Evolutionary conservation across 768 basidiomycete species (phyloP).

Genomic region (Amanita jacksonii): DNA sequence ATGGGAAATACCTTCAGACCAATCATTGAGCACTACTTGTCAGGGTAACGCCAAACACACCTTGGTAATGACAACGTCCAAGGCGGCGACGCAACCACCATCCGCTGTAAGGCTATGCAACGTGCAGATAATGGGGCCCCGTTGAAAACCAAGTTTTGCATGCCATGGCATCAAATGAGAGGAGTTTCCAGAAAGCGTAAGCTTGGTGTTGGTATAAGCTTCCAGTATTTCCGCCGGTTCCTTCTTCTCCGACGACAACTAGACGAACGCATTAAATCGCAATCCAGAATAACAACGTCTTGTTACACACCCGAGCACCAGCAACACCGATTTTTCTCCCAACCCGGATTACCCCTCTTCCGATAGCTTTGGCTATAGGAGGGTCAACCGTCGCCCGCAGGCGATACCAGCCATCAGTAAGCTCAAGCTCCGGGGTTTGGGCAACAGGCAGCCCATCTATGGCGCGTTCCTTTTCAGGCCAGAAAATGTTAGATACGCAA

Average conservation of each 20-base stretch:
- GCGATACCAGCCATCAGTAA: slow-evolving; percentile 98
- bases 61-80: slow-evolving; percentile 69
- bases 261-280: background rate
- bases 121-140: slow-evolving; percentile 58
- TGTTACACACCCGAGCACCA: slow-evolving; percentile 63
- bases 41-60: slow-evolving; percentile 20
- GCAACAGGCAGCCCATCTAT: slow-evolving; percentile 28
- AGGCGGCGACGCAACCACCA: slow-evolving; percentile 66
- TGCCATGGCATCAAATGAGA: slow-evolving; percentile 86
- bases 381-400: slow-evolving; percentile 70
- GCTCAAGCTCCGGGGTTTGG: slow-evolving; percentile 57
- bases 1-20: slow-evolving; percentile 51
- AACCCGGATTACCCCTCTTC: slow-evolving; percentile 52
- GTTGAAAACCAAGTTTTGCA: slow-evolving; percentile 72
- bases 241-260: slow-evolving; percentile 63
- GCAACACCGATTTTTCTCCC: slow-evolving; percentile 80
- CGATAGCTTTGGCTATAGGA: slow-evolving; percentile 61
- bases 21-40: slow-evolving; percentile 1
- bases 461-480: slow-evolving; percentile 30
- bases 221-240: slow-evolving; percentile 81
- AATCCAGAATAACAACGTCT: background rate
- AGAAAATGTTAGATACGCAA: slow-evolving; percentile 66
- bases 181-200: slow-evolving; percentile 76
- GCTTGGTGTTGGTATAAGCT: slow-evolving; percentile 55
- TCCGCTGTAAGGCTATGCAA: slow-evolving; percentile 71